Percentiles rank a stretch among this genome's conserved stretches.
These are phyloP conservation scores for Leccinum longicurvipes DNA, from an alignment of 768 basidiomycete genomes.

Conservation along the genomic window DNA sequence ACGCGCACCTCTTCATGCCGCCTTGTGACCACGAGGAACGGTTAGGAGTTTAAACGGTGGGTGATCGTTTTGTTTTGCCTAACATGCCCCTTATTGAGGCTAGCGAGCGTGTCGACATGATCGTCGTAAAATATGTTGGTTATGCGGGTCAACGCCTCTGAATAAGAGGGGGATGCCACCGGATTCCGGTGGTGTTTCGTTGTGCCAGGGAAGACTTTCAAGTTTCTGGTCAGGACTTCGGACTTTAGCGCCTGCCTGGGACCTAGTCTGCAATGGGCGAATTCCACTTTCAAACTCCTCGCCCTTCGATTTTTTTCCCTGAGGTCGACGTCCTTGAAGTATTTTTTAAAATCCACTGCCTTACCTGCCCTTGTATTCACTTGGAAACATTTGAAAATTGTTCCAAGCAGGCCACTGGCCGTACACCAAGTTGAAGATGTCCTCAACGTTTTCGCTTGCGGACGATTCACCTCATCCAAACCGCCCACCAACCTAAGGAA, in stretches of 20 bases:
- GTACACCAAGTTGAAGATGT: neutral
- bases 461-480: neutral
- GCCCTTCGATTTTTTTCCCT: neutral
- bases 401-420: neutral
- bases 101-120: neutral
- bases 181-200: neutral
- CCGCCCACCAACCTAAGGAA: neutral
- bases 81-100: neutral
- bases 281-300: neutral
- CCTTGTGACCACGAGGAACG: neutral
- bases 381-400: neutral
- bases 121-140: conserved; percentile 3
- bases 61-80: conserved; percentile 7
- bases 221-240: neutral
- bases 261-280: neutral
- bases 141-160: neutral
- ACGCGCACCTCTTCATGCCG: neutral
- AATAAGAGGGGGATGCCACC: neutral
- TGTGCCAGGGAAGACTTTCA: too few relatives aligned
- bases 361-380: neutral
- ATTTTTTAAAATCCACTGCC: neutral
- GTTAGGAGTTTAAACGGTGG: conserved; percentile 6
- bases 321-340: neutral
- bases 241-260: neutral
- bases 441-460: neutral